These are phyloP conservation scores for Nothophoma quercina DNA, from an alignment of 2,329 filamentous ascomycete species.

Conservation along the genomic window DNA sequence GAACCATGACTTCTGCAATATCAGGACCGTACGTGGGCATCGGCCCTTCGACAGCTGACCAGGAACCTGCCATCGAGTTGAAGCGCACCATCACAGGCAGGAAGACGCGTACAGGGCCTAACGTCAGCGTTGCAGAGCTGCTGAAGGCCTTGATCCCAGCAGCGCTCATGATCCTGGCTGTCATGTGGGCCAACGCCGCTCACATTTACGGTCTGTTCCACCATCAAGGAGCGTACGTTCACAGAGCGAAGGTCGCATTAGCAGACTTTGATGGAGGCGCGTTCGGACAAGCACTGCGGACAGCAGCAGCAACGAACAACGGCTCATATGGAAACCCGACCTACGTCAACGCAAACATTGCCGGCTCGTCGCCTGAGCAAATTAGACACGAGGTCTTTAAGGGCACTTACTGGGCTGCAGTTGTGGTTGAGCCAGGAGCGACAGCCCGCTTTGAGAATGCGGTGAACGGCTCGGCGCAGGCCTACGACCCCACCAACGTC, in stretches of 20 bases:
- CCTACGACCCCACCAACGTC: slow-evolving; percentile 14
- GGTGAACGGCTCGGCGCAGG: slow-evolving; percentile 15
- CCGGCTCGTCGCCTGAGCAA: slow-evolving; percentile 15
- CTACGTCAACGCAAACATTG: slow-evolving; percentile 15
- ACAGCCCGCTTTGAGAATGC: slow-evolving; percentile 20
- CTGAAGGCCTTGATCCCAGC: slow-evolving; percentile 21
- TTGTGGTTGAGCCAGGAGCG: slow-evolving; percentile 15
- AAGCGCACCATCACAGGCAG: slow-evolving; percentile 10
- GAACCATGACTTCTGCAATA: slow-evolving; percentile 4
- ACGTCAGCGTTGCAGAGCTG: slow-evolving; percentile 7
- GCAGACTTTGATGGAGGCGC: slow-evolving; percentile 23
- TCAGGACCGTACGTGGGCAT: slow-evolving; percentile 6
- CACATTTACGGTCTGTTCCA: slow-evolving; percentile 21
- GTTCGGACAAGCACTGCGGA: slow-evolving; percentile 17
- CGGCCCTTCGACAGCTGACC: neutral
- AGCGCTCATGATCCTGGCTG: slow-evolving; percentile 18
- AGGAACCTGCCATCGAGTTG: slow-evolving; percentile 14
- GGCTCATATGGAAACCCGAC: slow-evolving; percentile 19
- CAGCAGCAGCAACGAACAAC: slow-evolving; percentile 20
- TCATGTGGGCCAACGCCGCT: slow-evolving; percentile 22
- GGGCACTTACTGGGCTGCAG: slow-evolving; percentile 24
- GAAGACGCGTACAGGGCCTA: neutral
- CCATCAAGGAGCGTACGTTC: slow-evolving; percentile 15
- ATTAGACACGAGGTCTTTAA: slow-evolving; percentile 20
- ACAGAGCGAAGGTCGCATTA: slow-evolving; percentile 19